Evolutionary conservation across 2,329 filamentous ascomycete species (phyloP).

Genomic region (Xylariales sp.): DNA sequence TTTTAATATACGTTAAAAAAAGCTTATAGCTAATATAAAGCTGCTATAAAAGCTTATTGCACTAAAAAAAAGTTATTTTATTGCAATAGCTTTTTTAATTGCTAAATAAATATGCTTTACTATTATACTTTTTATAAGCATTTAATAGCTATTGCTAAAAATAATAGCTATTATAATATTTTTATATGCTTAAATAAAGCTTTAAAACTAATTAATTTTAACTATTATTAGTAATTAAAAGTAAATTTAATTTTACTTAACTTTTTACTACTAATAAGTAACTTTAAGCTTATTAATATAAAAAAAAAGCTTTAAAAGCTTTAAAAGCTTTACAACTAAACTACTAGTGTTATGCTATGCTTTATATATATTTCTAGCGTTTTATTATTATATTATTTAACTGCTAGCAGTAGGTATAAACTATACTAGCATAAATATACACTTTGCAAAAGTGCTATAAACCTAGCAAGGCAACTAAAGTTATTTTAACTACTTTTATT

Average conservation of each 20-base stretch:
- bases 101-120: not conserved
- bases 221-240: not conserved
- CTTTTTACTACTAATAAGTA: not conserved
- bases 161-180: not conserved
- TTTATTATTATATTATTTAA: too few relatives aligned
- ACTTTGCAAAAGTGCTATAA: not conserved
- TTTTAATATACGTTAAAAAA: slow-evolving; percentile 3
- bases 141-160: not conserved
- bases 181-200: not conserved
- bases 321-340: not conserved
- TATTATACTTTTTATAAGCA: not conserved
- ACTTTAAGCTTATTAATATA: not conserved
- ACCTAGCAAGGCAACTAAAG: not conserved
- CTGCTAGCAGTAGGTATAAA: not conserved
- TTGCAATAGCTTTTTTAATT: not conserved
- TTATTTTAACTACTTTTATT: not conserved
- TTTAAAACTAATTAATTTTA: not conserved
- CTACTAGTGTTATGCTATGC: not conserved
- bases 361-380: not conserved
- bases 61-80: not conserved
- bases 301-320: not conserved
- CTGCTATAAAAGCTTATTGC: not conserved
- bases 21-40: slow-evolving; percentile 12
- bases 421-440: not conserved
- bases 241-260: not conserved